These are phyloP conservation scores for Brassica carinata DNA, from an alignment of 345 rosid species.

Conservation along the genomic window DNA sequence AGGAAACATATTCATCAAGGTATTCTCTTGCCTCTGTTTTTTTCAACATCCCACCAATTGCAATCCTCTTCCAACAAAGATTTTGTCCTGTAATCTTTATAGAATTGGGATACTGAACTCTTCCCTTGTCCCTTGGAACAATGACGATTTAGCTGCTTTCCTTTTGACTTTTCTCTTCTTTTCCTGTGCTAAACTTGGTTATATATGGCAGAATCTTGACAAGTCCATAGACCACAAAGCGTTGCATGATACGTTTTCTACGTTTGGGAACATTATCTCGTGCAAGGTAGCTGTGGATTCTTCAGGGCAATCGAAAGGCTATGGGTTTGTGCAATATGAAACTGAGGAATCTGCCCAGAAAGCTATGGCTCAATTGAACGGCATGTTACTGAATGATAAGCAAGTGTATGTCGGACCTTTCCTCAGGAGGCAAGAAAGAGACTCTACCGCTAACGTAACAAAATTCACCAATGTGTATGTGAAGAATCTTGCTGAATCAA, in stretches of 20 bases:
- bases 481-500: slow-evolving; percentile 75
- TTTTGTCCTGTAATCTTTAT: not conserved
- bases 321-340: slow-evolving; percentile 93
- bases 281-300: slow-evolving; percentile 91
- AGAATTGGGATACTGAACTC: not conserved
- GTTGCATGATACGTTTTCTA: slow-evolving; percentile 77
- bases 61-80: not conserved
- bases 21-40: slow-evolving; percentile 14
- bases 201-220: slow-evolving; percentile 71
- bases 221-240: slow-evolving; percentile 89
- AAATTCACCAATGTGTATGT: slow-evolving; percentile 88
- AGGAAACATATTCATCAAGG: slow-evolving; percentile 96
- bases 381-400: slow-evolving; percentile 93
- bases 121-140: not conserved
- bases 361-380: slow-evolving; percentile 80
- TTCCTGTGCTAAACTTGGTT: not conserved
- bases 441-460: slow-evolving; percentile 45
- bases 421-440: slow-evolving; percentile 93
- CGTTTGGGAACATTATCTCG: slow-evolving; percentile 82
- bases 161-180: not conserved
- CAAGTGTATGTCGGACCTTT: slow-evolving; percentile 96
- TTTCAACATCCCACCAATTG: not conserved
- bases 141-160: not conserved
- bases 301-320: slow-evolving; percentile 88
- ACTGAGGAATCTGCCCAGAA: slow-evolving; percentile 74